Percentiles rank a stretch among this genome's conserved stretches.
These are phyloP conservation scores for Kwoniella pini DNA, from an alignment of 768 basidiomycete species.

Conservation along the genomic window DNA sequence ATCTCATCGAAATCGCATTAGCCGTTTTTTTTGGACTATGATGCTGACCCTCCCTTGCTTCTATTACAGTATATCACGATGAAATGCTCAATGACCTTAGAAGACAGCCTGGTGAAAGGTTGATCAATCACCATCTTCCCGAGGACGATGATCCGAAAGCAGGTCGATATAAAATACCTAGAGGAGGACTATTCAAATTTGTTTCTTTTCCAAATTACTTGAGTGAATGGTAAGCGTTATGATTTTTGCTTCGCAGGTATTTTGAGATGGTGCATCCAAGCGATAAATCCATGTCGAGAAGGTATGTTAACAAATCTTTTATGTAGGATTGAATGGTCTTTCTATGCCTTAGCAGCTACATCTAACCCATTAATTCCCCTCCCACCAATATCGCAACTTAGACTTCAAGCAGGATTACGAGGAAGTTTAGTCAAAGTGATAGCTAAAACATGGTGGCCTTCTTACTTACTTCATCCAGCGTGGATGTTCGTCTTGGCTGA, in stretches of 20 bases:
- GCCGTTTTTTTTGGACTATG: too few species aligned
- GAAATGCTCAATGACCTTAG: conserved; percentile 83
- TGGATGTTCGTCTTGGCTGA: conserved; percentile 78
- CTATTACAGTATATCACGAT: conserved; percentile 67
- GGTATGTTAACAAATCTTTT: background rate
- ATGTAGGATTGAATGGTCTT: conserved; percentile 76
- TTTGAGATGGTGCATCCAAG: too few species aligned
- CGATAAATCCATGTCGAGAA: background rate
- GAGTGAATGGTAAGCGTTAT: conserved; percentile 68
- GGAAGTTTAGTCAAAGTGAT: conserved; percentile 10
- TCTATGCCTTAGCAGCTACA: conserved; percentile 73
- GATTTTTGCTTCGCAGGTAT: background rate
- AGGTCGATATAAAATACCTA: conserved; percentile 59
- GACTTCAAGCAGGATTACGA: background rate
- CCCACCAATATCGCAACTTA: background rate
- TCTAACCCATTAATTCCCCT: conserved; percentile 24
- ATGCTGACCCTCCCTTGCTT: too few species aligned
- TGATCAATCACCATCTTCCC: conserved; percentile 11
- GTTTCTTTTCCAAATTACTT: conserved; percentile 92
- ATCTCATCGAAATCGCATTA: too few species aligned
- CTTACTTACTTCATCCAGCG: conserved; percentile 63
- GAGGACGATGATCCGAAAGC: conserved; percentile 38
- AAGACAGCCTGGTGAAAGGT: conserved; percentile 50
- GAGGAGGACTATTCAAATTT: conserved; percentile 71
- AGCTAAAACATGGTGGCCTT: conserved; percentile 52